phyloP scores from a whole-genome alignment of 2,329 filamentous ascomycete species.

The Fusarium sarcochroum region DNA sequence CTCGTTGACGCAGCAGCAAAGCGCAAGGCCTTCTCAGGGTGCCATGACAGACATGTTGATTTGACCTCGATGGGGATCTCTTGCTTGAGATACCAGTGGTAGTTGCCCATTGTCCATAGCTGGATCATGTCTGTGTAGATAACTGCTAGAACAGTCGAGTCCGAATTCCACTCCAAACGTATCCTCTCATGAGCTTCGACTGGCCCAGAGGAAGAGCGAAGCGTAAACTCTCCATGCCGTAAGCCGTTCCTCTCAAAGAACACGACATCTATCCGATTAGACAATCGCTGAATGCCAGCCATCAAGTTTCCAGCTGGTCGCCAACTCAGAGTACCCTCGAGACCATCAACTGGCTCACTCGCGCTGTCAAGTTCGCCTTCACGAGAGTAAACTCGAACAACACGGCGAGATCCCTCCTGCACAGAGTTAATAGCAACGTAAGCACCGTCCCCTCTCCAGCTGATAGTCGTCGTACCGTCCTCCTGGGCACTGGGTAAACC shows the following conservation, averaged over 20 bases:
- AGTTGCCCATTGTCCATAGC: constrained; percentile 97
- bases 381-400: constrained; percentile 90
- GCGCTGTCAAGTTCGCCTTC: constrained; percentile 93
- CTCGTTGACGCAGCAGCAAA: constrained; percentile 69
- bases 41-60: constrained; percentile 73
- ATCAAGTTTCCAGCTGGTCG: constrained; percentile 91
- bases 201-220: constrained; percentile 75
- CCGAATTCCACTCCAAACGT: constrained; percentile 86
- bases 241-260: constrained; percentile 99
- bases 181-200: constrained; percentile 70
- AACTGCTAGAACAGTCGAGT: constrained; percentile 93
- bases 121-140: constrained; percentile 81
- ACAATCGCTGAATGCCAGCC: constrained; percentile 83
- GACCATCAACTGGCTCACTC: constrained; percentile 91
- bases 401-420: constrained; percentile 77
- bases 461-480: constrained; percentile 79
- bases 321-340: constrained; percentile 93
- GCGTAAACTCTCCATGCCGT: constrained; percentile 92
- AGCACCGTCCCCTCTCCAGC: constrained; percentile 94
- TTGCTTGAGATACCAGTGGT: constrained; percentile 98
- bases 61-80: constrained; percentile 71
- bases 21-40: constrained; percentile 85
- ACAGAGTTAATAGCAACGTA: constrained; percentile 89
- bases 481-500: constrained; percentile 83
- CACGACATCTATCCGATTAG: constrained; percentile 81